Evolutionary conservation across 2,329 filamentous ascomycete genomes (phyloP).

Genomic region (Aspergillus flavus): DNA sequence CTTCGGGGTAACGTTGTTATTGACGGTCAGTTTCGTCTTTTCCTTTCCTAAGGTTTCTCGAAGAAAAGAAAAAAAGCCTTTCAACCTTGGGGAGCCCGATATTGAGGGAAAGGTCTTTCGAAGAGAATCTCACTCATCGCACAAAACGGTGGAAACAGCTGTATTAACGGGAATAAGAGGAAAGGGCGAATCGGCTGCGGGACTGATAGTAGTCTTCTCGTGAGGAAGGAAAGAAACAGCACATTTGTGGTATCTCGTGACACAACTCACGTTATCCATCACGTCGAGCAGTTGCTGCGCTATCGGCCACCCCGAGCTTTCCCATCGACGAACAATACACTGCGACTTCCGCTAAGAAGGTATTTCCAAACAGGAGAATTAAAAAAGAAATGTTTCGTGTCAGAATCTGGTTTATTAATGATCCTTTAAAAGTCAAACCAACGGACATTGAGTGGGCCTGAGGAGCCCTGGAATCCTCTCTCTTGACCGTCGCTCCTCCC

Average conservation of each 20-base stretch:
- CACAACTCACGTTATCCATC: slow-evolving; percentile 13
- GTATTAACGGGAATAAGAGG: background rate
- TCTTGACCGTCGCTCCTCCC: slow-evolving; percentile 13
- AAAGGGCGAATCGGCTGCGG: background rate
- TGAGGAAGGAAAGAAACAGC: background rate
- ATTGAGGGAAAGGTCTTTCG: background rate
- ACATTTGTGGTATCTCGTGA: slow-evolving; percentile 7
- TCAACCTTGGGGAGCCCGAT: background rate
- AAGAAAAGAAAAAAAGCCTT: background rate
- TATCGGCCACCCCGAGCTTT: background rate
- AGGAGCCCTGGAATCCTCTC: slow-evolving; percentile 14
- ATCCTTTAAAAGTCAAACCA: slow-evolving; percentile 10
- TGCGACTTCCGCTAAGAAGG: background rate
- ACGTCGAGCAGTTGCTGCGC: background rate
- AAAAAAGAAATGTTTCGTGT: slow-evolving; percentile 1
- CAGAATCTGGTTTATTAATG: slow-evolving; percentile 5
- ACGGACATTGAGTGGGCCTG: slow-evolving; percentile 18
- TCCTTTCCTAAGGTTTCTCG: background rate
- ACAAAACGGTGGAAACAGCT: background rate
- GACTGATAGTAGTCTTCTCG: background rate
- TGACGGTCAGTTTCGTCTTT: background rate
- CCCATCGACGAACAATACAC: background rate
- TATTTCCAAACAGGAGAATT: slow-evolving; percentile 1
- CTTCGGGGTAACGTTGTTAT: background rate
- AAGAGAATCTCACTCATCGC: background rate